Evolutionary conservation across 345 rosid genomes (phyloP).

Genomic region (Luvunga scandens): DNA sequence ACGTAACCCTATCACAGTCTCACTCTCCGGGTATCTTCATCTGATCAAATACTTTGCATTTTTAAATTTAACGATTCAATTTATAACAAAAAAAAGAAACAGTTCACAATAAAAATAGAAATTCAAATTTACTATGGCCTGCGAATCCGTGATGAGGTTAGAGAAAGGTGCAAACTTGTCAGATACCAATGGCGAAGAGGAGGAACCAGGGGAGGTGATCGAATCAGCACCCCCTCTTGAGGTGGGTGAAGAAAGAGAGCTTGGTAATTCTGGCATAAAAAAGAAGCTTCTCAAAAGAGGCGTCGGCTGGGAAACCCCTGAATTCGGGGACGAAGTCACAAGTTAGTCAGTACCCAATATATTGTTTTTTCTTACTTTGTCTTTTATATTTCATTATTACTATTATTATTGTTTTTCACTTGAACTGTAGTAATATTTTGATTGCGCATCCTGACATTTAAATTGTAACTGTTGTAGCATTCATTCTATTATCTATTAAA

Average conservation of each 20-base stretch:
- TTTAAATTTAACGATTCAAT: neutral
- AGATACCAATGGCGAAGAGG: constrained; percentile 32
- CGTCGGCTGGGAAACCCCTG: constrained; percentile 54
- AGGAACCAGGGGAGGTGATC: constrained; percentile 64
- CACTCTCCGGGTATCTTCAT: too few species aligned
- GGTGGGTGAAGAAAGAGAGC: constrained; percentile 58
- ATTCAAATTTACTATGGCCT: neutral
- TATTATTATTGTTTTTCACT: too few species aligned
- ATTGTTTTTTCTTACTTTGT: too few species aligned
- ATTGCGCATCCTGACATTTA: too few species aligned
- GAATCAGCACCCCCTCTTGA: constrained; percentile 62
- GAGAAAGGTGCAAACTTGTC: constrained; percentile 29
- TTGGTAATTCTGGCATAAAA: constrained; percentile 30
- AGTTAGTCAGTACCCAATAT: constrained; percentile 20
- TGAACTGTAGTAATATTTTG: too few species aligned
- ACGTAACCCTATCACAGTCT: too few species aligned
- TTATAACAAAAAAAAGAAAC: too few species aligned
- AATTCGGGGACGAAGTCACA: constrained; percentile 51
- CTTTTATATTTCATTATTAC: too few species aligned
- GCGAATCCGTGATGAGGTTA: constrained; percentile 10
- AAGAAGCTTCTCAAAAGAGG: constrained; percentile 59
- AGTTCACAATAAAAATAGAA: too few species aligned
- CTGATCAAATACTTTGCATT: too few species aligned
- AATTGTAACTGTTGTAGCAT: too few species aligned
- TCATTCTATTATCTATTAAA: too few species aligned